Conservation (phyloP, 345 rosid genomes). For the Aquilaria yunnanensis region DNA sequence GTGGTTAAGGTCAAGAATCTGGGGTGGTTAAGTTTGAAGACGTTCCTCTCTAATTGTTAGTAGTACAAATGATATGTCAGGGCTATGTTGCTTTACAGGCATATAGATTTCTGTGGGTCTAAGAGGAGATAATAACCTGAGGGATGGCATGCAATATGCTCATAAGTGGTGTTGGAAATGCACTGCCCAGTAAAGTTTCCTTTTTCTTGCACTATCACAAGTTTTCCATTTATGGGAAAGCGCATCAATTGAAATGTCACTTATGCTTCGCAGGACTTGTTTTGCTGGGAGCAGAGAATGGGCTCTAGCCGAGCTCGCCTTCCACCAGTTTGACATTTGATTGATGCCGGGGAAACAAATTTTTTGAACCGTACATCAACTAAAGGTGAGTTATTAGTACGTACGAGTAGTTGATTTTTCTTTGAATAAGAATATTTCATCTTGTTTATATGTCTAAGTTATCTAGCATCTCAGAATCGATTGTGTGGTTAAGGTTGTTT, state of each 20-base stretch:
- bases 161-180: slow-evolving; percentile 19
- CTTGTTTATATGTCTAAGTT: not conserved
- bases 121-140: slow-evolving; percentile 18
- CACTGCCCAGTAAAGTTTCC: slow-evolving; percentile 15
- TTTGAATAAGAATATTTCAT: slow-evolving; percentile 22
- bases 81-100: slow-evolving; percentile 10
- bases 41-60: not conserved
- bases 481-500: slow-evolving; percentile 16
- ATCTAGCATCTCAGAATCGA: slow-evolving; percentile 16
- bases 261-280: slow-evolving; percentile 14
- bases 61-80: slow-evolving; percentile 5
- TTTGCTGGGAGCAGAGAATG: slow-evolving; percentile 8
- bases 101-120: slow-evolving; percentile 10
- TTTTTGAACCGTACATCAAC: slow-evolving; percentile 12
- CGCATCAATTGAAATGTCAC: slow-evolving; percentile 12
- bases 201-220: slow-evolving; percentile 23
- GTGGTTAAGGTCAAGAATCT: too few species aligned
- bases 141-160: slow-evolving; percentile 19
- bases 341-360: slow-evolving; percentile 21
- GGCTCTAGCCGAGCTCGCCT: slow-evolving; percentile 4
- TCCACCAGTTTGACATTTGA: slow-evolving; percentile 10
- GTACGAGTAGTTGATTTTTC: not conserved
- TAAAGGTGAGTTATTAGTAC: slow-evolving; percentile 18
- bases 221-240: slow-evolving; percentile 19
- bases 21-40: not conserved